A percentile compares a stretch with the other conserved stretches of the same genome.
Conservation (phyloP, 108 stramenopile genomes). For the Fragilaria crotonensis region DNA sequence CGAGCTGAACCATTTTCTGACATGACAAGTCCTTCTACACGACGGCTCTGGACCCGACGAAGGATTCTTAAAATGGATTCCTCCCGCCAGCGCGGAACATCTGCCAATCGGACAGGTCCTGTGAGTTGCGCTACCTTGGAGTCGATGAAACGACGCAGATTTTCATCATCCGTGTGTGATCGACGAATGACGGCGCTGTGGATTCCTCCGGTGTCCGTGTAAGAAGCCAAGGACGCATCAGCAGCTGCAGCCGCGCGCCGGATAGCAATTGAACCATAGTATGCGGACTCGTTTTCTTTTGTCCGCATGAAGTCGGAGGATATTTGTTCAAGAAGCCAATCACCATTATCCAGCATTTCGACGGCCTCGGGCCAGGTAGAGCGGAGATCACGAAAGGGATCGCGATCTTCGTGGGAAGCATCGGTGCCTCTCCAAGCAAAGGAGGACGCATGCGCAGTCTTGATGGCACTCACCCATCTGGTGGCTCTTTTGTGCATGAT, state of each 20-base stretch:
- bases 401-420: conserved; percentile 8
- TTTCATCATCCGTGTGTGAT: conserved; percentile 49
- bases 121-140: conserved; percentile 34
- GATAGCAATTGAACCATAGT: conserved; percentile 68
- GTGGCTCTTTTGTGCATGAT: conserved; percentile 61
- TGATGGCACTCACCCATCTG: conserved; percentile 60
- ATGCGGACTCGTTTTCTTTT: conserved; percentile 79
- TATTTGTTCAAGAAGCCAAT: conserved; percentile 43
- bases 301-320: conserved; percentile 65
- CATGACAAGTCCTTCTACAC: conserved; percentile 44
- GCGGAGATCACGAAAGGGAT: conserved; percentile 55
- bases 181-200: conserved; percentile 40
- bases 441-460: conserved; percentile 49
- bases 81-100: conserved; percentile 64
- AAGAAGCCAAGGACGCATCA: conserved; percentile 44
- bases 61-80: conserved; percentile 49
- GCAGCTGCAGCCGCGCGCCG: conserved; percentile 62
- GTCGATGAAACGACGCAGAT: conserved; percentile 38
- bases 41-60: conserved; percentile 59
- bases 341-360: conserved; percentile 54
- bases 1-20: conserved; percentile 70
- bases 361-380: conserved; percentile 70
- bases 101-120: conserved; percentile 41
- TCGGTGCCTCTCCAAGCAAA: not conserved
- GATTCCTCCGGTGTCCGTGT: conserved; percentile 26